Conservation (phyloP, 495 filamentous ascomycete species). For the Oleoguttula mirabilis region DNA sequence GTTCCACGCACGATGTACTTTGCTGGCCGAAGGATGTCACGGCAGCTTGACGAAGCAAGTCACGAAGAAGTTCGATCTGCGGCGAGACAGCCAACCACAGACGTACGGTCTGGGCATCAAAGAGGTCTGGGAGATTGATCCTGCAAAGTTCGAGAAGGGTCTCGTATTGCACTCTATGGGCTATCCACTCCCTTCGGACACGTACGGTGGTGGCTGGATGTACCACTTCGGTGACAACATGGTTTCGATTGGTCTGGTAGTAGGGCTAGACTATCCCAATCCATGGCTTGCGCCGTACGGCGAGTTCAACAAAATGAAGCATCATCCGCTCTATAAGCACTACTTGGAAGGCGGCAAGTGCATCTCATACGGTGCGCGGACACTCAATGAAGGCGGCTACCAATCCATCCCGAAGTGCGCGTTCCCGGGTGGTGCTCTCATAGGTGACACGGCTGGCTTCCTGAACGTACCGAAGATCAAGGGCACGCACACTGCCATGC, state of each 20-base stretch:
- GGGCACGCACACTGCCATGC: slow-evolving; percentile 96
- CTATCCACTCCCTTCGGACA: slow-evolving; percentile 76
- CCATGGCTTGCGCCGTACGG: slow-evolving; percentile 92
- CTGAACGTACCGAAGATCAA: slow-evolving; percentile 98
- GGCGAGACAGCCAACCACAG: slow-evolving; percentile 79
- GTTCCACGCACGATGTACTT: slow-evolving; percentile 84
- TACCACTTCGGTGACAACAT: slow-evolving; percentile 98
- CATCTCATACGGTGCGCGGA: slow-evolving; percentile 90
- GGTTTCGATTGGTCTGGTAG: slow-evolving; percentile 84
- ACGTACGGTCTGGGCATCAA: slow-evolving; percentile 93
- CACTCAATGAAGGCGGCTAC: slow-evolving; percentile 90
- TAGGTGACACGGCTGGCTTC: slow-evolving; percentile 93
- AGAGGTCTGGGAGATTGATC: slow-evolving; percentile 93
- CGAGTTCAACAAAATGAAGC: slow-evolving; percentile 98
- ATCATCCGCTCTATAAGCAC: slow-evolving; percentile 75
- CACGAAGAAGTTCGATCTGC: slow-evolving; percentile 85
- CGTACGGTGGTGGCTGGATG: slow-evolving; percentile 95
- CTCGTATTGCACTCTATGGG: slow-evolving; percentile 86
- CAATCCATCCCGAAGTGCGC: slow-evolving; percentile 95
- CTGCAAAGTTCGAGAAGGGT: slow-evolving; percentile 82
- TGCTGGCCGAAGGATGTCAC: slow-evolving; percentile 95
- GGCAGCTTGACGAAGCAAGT: slow-evolving; percentile 93
- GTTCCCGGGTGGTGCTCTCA: slow-evolving; percentile 90
- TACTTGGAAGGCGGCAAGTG: slow-evolving; percentile 90
- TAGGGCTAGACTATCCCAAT: slow-evolving; percentile 91